A percentile compares a stretch with the other conserved stretches of the same genome.
These are phyloP conservation scores for Physcomitrellopsis africana DNA, from an alignment of 225 moss, liverwort and hornwort genomes.

Conservation along the genomic window DNA sequence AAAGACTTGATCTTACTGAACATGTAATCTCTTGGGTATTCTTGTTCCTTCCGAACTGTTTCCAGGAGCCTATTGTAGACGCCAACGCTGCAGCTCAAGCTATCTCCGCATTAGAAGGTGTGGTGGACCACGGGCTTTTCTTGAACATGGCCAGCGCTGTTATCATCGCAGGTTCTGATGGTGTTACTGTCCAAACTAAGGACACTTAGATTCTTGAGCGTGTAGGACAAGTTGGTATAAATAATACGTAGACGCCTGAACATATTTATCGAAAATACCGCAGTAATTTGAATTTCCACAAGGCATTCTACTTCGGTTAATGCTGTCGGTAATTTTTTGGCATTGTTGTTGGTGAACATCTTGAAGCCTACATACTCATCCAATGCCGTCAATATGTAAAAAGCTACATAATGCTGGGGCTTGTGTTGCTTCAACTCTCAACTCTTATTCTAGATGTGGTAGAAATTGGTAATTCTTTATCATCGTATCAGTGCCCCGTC, in stretches of 20 bases:
- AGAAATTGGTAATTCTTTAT: not conserved
- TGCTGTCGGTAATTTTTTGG: slow-evolving; percentile 36
- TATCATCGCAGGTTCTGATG: slow-evolving; percentile 75
- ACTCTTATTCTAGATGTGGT: not conserved
- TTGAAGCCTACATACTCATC: no score
- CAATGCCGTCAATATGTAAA: not conserved
- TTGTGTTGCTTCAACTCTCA: not conserved
- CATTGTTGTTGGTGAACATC: slow-evolving; percentile 7
- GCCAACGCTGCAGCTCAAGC: slow-evolving; percentile 76
- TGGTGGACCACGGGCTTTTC: slow-evolving; percentile 88
- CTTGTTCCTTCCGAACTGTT: not conserved
- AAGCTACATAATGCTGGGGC: slow-evolving; percentile 2
- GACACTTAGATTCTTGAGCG: slow-evolving; percentile 27
- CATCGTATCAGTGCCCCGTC: not conserved
- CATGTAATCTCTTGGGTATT: no score
- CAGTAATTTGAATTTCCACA: slow-evolving; percentile 19
- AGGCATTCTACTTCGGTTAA: slow-evolving; percentile 4
- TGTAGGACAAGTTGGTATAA: slow-evolving; percentile 20
- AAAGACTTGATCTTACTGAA: no score
- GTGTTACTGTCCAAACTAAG: slow-evolving; percentile 80
- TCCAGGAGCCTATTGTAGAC: slow-evolving; percentile 83
- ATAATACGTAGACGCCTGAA: not conserved
- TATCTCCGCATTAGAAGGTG: slow-evolving; percentile 81
- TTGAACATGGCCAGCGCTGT: slow-evolving; percentile 88
- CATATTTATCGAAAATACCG: slow-evolving; percentile 12